Evolutionary conservation across 2,329 filamentous ascomycete genomes (phyloP).

Genomic region (Paracamarosporium sp.): DNA sequence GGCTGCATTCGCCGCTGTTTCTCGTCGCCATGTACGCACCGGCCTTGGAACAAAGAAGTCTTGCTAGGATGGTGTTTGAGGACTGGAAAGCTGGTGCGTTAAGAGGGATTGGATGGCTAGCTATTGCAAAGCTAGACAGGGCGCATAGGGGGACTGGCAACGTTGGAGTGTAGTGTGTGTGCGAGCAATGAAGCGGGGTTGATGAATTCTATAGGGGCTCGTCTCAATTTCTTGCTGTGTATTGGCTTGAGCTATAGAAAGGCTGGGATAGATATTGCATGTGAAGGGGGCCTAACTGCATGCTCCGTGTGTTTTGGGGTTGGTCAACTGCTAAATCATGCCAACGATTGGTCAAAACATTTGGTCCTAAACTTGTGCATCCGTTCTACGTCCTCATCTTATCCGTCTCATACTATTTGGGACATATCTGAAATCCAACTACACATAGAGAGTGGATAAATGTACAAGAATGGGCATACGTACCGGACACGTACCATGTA

Average conservation of each 20-base stretch:
- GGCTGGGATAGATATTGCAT: neutral
- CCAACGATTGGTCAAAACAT: too few species aligned
- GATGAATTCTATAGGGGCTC: too few species aligned
- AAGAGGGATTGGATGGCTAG: slow-evolving; percentile 10
- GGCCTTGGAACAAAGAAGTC: slow-evolving; percentile 3
- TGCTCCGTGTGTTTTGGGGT: neutral
- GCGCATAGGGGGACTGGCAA: neutral
- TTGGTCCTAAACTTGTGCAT: too few species aligned
- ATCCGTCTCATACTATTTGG: too few species aligned
- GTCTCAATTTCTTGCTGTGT: neutral
- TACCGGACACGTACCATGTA: too few species aligned
- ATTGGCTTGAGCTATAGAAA: neutral
- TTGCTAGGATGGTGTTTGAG: slow-evolving; percentile 11
- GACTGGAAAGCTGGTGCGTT: slow-evolving; percentile 11
- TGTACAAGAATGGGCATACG: too few species aligned
- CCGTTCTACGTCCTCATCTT: too few species aligned
- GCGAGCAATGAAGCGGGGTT: neutral
- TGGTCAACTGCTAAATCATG: too few species aligned
- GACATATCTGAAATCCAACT: too few species aligned
- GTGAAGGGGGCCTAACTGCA: too few species aligned
- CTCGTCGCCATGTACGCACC: slow-evolving; percentile 12
- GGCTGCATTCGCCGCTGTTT: slow-evolving; percentile 9
- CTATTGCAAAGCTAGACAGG: slow-evolving; percentile 1
- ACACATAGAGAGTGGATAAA: too few species aligned
- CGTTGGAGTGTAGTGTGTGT: neutral